These are phyloP conservation scores for Trypanosoma caninum DNA, from an alignment of 208 protist species.

Conservation along the genomic window DNA sequence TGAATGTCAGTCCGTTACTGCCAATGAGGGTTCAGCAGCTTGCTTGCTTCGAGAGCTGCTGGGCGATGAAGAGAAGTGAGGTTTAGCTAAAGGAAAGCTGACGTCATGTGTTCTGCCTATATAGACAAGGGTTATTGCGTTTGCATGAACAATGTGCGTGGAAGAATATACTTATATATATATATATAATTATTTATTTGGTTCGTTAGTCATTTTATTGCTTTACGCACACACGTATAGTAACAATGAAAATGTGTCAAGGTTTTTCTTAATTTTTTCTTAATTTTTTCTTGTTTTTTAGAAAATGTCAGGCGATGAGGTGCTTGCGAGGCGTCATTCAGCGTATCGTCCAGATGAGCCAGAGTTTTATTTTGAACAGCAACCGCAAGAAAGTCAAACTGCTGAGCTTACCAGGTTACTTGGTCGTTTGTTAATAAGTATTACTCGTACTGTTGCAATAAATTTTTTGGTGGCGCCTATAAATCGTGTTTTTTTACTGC, in stretches of 20 bases:
- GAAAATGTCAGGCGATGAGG: conserved; percentile 1
- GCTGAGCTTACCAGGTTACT: background rate
- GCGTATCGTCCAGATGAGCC: conserved; percentile 10
- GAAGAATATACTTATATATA: no score
- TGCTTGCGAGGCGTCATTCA: background rate
- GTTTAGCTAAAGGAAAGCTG: no score
- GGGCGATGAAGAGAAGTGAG: conserved; percentile 8
- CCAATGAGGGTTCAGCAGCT: background rate
- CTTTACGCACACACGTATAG: no score
- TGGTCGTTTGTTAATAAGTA: background rate
- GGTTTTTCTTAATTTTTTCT: no score
- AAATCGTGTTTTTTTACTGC: conserved; percentile 17
- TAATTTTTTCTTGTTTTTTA: no score
- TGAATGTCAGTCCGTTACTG: background rate
- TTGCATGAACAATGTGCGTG: no score
- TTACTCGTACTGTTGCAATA: background rate
- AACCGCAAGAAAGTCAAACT: background rate
- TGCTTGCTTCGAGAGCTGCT: conserved; percentile 19
- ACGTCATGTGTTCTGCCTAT: no score
- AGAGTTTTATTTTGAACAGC: conserved; percentile 17
- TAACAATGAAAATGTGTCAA: no score
- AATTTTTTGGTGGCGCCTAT: conserved; percentile 6
- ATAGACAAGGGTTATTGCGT: no score
- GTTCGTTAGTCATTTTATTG: no score
- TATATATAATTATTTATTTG: background rate